These are phyloP conservation scores for Termitomyces sp. DNA, from an alignment of 768 basidiomycete genomes.

Conservation along the genomic window DNA sequence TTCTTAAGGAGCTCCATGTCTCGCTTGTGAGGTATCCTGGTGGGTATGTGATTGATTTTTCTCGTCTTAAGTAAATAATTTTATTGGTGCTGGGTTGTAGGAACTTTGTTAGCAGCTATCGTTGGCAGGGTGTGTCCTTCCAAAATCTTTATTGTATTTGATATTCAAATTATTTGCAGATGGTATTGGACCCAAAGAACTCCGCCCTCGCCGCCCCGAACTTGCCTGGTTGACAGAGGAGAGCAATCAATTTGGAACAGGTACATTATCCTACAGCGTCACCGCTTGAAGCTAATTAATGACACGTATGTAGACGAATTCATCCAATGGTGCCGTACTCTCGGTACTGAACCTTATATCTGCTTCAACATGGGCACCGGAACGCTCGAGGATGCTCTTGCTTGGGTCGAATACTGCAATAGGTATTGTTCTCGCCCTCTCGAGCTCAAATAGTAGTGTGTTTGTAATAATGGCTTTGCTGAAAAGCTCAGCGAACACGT, in stretches of 20 bases:
- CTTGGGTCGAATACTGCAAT: conserved; percentile 64
- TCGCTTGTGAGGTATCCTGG: conserved; percentile 53
- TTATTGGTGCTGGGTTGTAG: conserved; percentile 15
- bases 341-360: conserved; percentile 55
- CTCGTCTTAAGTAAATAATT: neutral
- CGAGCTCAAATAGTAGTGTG: neutral
- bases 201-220: conserved; percentile 51
- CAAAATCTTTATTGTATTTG: neutral
- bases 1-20: conserved; percentile 41
- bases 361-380: conserved; percentile 66
- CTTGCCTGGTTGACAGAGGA: conserved; percentile 61
- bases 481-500: conserved; percentile 33
- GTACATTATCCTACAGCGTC: conserved; percentile 10
- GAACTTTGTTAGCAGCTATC: conserved; percentile 53
- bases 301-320: conserved; percentile 35
- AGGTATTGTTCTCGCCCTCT: conserved; percentile 23
- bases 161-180: conserved; percentile 22
- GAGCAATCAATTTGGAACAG: conserved; percentile 60
- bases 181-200: conserved; percentile 48
- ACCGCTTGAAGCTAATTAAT: neutral
- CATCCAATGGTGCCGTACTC: conserved; percentile 49
- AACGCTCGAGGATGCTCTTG: conserved; percentile 55
- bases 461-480: neutral
- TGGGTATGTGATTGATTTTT: conserved; percentile 27
- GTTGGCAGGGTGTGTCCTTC: conserved; percentile 40